Evolutionary conservation across 1,139 yeast species (phyloP), one percentile per base, ranked within the genome.

Genomic region (Suhomyces bolitotheri): DNA sequence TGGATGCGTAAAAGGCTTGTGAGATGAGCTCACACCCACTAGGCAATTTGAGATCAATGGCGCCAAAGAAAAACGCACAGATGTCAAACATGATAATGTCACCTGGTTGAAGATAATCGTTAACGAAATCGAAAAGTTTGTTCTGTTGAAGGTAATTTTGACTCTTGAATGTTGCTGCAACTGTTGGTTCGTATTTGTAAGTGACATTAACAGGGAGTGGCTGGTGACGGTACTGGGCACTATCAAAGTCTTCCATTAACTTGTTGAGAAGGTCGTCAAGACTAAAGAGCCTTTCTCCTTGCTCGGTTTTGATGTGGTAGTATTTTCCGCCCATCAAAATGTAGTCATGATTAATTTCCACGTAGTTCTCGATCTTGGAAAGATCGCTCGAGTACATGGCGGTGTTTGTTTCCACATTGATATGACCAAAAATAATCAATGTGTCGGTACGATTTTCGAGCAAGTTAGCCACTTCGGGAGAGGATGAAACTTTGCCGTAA

Each of bases 1-100:
- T 88, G 2, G 95, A 85, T 1, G 90, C 80, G 55, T 82, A 88
- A 52, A 80, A 83, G 36, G 76, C 73, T 55, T 87, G 95, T 4
- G 85, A 70, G 35, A 82, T 64, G 43, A 73, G 66, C 41, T 65
- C 65, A 19, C 69, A 62, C 38, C 75, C 71, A 16, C 57, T 46
- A 24, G 89, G 87, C 38, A 86, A 68, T 40, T 63, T 60, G 19
- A 82, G 51, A 48, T 83, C 90, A 16, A 85, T 77, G 28, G 81
- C 53, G 1, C 81, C 85, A 61, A 86, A 86, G 56, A 81, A 76
- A 56, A 84, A 76, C 2, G 95, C 79, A 40, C 95, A 88, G 5
- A 92, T 83, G 49, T 89, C 96, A 29, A 79, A 71, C 27, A 88
- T 70, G 10, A 88, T 54, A 16, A 81, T 68, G 54, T 87, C 96